Conservation (phyloP, 768 basidiomycete species). For the Mycena albidolilacea region DNA sequence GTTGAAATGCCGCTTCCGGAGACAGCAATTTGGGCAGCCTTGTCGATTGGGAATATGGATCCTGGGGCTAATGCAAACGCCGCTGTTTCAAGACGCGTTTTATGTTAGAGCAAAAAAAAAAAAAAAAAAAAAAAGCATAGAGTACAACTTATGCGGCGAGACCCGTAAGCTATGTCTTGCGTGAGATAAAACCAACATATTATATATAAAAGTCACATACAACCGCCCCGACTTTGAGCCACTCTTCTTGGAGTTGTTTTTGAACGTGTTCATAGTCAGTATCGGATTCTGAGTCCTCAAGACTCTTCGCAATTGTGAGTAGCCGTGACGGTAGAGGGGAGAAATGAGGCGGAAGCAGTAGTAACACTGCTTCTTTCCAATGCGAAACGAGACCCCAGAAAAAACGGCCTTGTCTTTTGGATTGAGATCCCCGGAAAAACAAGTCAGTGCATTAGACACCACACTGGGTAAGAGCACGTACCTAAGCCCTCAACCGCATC, state of each 20-base stretch:
- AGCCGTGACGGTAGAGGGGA: not conserved
- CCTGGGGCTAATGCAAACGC: constrained; percentile 14
- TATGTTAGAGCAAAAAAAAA: not conserved
- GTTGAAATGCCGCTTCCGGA: constrained; percentile 19
- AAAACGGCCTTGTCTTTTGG: not conserved
- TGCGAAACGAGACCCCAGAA: not conserved
- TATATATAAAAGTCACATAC: not conserved
- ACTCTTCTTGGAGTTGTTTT: constrained; percentile 15
- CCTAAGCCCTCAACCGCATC: not conserved
- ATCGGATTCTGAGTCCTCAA: constrained; percentile 3
- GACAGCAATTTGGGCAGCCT: constrained; percentile 7
- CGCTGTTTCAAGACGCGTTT: not conserved
- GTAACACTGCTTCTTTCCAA: not conserved
- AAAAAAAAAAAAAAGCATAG: not conserved
- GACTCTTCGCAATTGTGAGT: not conserved
- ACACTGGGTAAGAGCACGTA: not conserved
- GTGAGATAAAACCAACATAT: constrained; percentile 3
- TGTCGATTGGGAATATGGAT: constrained; percentile 10
- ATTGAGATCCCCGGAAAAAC: not conserved
- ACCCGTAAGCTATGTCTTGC: constrained; percentile 3
- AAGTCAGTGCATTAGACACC: not conserved
- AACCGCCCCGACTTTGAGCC: constrained; percentile 12
- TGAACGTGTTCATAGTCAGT: constrained; percentile 2
- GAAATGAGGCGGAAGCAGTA: constrained; percentile 2
- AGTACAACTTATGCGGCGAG: constrained; percentile 2